Percentiles rank a stretch among this genome's conserved stretches.
These are phyloP conservation scores for Floccularia luteovirens DNA, from an alignment of 768 basidiomycete genomes.

Conservation along the genomic window DNA sequence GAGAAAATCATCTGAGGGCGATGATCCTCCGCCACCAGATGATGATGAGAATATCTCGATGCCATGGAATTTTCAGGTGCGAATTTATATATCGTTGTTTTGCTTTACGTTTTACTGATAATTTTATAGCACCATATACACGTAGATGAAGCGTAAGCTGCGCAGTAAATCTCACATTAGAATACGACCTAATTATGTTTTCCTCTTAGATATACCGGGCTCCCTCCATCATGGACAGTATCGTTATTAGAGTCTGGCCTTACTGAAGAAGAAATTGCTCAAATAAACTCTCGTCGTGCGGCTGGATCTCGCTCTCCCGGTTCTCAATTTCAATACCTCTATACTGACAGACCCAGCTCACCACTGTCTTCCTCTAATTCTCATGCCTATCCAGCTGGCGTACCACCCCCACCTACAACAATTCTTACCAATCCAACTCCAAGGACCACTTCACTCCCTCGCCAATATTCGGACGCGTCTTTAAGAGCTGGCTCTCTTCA, in stretches of 20 bases:
- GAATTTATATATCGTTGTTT: constrained; percentile 11
- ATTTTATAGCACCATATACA: constrained; percentile 64
- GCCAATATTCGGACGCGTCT: constrained; percentile 23
- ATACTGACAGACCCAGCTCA: constrained; percentile 25
- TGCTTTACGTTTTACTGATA: constrained; percentile 1
- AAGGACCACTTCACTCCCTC: constrained; percentile 26
- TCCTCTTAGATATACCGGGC: constrained; percentile 41
- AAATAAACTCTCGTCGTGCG: constrained; percentile 40
- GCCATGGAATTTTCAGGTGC: constrained; percentile 74
- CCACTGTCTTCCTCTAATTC: constrained; percentile 15
- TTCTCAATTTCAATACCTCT: constrained; percentile 24
- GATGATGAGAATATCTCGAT: constrained; percentile 58
- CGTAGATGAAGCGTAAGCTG: constrained; percentile 70
- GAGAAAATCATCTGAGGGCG: constrained; percentile 9
- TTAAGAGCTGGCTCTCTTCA: constrained; percentile 9
- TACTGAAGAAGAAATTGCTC: constrained; percentile 59
- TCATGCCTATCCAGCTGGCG: constrained; percentile 6
- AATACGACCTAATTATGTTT: constrained; percentile 3
- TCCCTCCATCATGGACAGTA: constrained; percentile 70
- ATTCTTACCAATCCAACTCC: constrained; percentile 21
- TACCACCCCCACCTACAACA: not conserved
- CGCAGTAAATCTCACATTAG: constrained; percentile 13
- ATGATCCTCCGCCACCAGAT: constrained; percentile 13
- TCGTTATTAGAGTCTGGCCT: constrained; percentile 57
- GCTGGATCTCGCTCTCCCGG: constrained; percentile 24